Base-by-base conservation (phyloP, 306 rosid species). In the Phaseolus lunatus region DNA sequence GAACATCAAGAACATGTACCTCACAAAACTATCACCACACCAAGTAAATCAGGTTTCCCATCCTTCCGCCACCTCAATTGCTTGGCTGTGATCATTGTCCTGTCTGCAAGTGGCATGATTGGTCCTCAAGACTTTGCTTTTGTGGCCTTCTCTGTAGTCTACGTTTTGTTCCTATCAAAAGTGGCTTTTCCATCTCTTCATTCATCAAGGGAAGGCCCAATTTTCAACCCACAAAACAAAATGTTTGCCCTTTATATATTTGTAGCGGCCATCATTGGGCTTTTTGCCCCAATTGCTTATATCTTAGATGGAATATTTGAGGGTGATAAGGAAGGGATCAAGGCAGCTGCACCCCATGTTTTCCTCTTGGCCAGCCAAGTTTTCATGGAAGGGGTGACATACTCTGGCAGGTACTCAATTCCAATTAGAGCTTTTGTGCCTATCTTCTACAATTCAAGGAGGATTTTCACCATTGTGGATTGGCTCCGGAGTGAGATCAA, bases 391-490 rank as follows among this genome's bases (percentile, higher is more conserved):
- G 99, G 97, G 3, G 37, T 92, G 18, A 90, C 88, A 3, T 84
- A 80, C 78, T 72, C 82, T 0, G 89, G 67, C 18, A 31, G 81
- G 3, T 92, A 91, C 49, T 92, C 98, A 26, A 58, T 80, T 0
- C 99, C 99, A 1, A 70, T 88, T 15, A 87, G 96, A 5, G 98
- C 86, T 14, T 96, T 96, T 70, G 96, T 96, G 57, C 99, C 99
- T 1, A 88, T 96, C 23, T 77, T 84, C 15, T 92, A 88, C 44
- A 96, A 92, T 53, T 69, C 97, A 11, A 88, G 88, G 80, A 87
- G 99, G 90, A 74, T 96, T 31, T 92, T 89, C 68, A 77, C 92
- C 13, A 72, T 96, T 24, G 70, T 83, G 37, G 96, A 90, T 66
- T 96, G 98, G 99, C 79, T 96, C 31, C 84, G 80, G 67, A 83